Conservation (phyloP, 2,329 filamentous ascomycete species). For the Verticillium klebahnii region DNA sequence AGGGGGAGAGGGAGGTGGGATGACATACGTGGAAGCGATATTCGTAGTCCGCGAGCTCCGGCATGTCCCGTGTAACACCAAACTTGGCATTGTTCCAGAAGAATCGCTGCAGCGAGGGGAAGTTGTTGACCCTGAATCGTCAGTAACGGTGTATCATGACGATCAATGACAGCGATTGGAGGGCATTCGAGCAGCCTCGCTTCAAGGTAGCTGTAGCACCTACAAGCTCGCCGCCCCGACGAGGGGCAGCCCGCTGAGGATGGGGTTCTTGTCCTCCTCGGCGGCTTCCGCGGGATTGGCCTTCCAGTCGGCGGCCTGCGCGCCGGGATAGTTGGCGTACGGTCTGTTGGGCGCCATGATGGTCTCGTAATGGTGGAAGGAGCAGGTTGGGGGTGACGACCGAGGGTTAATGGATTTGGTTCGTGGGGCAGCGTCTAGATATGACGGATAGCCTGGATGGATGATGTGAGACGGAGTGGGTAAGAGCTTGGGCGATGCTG, state of each 20-base stretch:
- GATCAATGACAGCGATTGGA: too few relatives aligned
- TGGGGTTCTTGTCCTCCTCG: slow-evolving; percentile 58
- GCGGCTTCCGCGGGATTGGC: neutral
- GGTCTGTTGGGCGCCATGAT: slow-evolving; percentile 12
- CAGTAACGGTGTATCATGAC: neutral
- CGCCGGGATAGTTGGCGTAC: slow-evolving; percentile 13
- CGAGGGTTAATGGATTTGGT: neutral
- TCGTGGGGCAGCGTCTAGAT: neutral
- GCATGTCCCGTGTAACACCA: slow-evolving; percentile 38
- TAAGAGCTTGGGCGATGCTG: neutral
- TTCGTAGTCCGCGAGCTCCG: slow-evolving; percentile 37
- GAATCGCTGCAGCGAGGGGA: slow-evolving; percentile 56
- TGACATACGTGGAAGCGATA: slow-evolving; percentile 44
- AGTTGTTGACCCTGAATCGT: slow-evolving; percentile 48
- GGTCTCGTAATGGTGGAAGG: neutral
- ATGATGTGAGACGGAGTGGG: neutral
- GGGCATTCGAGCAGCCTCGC: too few relatives aligned
- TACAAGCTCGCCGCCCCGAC: slow-evolving; percentile 59
- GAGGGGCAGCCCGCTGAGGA: slow-evolving; percentile 62
- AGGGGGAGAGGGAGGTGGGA: too few relatives aligned
- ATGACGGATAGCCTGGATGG: neutral
- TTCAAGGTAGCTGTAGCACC: slow-evolving; percentile 16
- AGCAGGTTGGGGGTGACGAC: neutral
- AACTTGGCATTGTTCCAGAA: slow-evolving; percentile 68
- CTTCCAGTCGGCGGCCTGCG: slow-evolving; percentile 5